Evolutionary conservation across 495 filamentous ascomycete genomes (phyloP).

Genomic region (Neurospora sp.): DNA sequence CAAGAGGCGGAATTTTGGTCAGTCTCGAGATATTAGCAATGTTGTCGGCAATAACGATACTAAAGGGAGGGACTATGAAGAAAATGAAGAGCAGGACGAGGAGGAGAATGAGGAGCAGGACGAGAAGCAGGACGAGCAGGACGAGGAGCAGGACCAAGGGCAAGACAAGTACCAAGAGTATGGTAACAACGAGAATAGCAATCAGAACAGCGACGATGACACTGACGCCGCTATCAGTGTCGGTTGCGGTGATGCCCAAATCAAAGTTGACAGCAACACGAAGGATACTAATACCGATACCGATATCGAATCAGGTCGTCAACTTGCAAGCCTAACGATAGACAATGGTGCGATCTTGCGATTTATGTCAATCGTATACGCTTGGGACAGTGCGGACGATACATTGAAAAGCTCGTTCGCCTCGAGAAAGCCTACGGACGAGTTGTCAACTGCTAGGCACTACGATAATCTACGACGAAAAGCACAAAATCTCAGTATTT

Average conservation of each 20-base stretch:
- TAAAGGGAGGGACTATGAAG: not conserved
- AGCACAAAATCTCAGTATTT: too few relatives aligned
- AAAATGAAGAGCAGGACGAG: not conserved
- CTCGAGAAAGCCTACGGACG: not conserved
- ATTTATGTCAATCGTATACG: not conserved
- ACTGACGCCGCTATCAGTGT: not conserved
- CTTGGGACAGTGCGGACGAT: not conserved
- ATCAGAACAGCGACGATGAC: not conserved
- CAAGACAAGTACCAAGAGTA: too few relatives aligned
- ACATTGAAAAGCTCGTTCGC: not conserved
- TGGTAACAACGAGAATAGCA: not conserved
- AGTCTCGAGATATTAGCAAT: not conserved
- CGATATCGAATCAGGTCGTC: not conserved
- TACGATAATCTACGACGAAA: too few relatives aligned
- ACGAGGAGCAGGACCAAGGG: too few relatives aligned
- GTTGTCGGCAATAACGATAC: not conserved
- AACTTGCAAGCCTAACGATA: not conserved
- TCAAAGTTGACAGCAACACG: too few relatives aligned
- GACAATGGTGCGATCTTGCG: not conserved
- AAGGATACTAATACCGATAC: too few relatives aligned
- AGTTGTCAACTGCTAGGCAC: too few relatives aligned
- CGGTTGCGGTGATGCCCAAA: too few relatives aligned
- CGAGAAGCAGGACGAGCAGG: not conserved
- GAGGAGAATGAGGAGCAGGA: not conserved
- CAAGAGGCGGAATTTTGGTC: not conserved